These are phyloP conservation scores for Esteya vermicola DNA, from an alignment of 2,329 filamentous ascomycete species.

Conservation along the genomic window DNA sequence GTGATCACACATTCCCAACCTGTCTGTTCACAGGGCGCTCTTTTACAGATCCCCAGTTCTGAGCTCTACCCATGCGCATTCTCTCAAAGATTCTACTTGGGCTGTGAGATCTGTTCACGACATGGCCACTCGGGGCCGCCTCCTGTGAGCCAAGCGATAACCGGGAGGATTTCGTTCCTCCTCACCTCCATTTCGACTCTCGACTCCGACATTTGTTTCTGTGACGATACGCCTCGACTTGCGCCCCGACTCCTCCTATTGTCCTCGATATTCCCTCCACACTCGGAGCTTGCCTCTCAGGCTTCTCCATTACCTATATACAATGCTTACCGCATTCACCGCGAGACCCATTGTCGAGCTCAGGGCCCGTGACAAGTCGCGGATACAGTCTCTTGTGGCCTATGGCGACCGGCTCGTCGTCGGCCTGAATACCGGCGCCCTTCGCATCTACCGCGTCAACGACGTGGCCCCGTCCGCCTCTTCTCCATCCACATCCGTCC, in stretches of 20 bases:
- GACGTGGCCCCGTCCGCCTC: slow-evolving; percentile 28
- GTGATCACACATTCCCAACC: background rate
- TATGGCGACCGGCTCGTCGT: slow-evolving; percentile 88
- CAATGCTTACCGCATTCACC: slow-evolving; percentile 95
- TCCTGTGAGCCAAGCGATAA: background rate
- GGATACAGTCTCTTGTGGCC: slow-evolving; percentile 88
- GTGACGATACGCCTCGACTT: background rate
- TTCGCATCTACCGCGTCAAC: slow-evolving; percentile 87
- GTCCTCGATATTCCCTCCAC: background rate
- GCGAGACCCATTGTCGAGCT: slow-evolving; percentile 96
- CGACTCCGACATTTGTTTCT: background rate
- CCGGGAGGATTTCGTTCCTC: background rate
- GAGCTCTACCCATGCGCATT: background rate
- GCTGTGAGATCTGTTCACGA: background rate
- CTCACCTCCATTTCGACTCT: no score
- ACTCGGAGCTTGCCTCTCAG: background rate
- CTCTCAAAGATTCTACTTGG: no score
- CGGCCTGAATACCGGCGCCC: slow-evolving; percentile 74
- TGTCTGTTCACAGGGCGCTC: background rate
- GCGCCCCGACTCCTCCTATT: background rate
- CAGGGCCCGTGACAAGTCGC: slow-evolving; percentile 86
- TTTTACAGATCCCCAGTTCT: background rate
- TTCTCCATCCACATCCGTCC: slow-evolving; percentile 15
- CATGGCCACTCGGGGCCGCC: background rate
- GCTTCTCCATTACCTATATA: slow-evolving; percentile 11